Evolutionary conservation across 78 protist genomes (phyloP).

Genomic region (Speleostelium caveatum): DNA sequence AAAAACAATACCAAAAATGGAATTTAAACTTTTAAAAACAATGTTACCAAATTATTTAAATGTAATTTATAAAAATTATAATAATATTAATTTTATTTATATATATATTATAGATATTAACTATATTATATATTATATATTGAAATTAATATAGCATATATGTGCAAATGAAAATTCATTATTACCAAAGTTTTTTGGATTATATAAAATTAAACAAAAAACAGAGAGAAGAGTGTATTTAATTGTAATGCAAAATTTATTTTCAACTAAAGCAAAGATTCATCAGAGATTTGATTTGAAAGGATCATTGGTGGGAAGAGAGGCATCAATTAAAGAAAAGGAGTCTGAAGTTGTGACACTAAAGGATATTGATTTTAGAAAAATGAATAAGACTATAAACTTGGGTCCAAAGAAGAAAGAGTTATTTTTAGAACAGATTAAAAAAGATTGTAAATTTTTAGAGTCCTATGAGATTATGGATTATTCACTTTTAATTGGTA

Average conservation of each 20-base stretch:
- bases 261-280: constrained; percentile 70
- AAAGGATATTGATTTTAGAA: constrained; percentile 53
- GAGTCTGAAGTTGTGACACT: neutral
- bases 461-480: constrained; percentile 25
- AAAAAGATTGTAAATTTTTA: constrained; percentile 26
- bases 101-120: neutral
- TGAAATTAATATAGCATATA: constrained; percentile 52
- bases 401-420: neutral
- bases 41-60: constrained; percentile 87
- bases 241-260: constrained; percentile 48
- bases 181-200: constrained; percentile 19
- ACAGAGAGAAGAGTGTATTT: constrained; percentile 88
- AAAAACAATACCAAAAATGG: constrained; percentile 94
- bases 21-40: constrained; percentile 82
- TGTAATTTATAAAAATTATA: neutral
- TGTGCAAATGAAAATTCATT: constrained; percentile 49
- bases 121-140: too few species aligned
- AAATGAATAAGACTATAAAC: neutral
- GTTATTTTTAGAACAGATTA: constrained; percentile 13
- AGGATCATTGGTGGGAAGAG: constrained; percentile 62
- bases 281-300: constrained; percentile 91
- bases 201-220: constrained; percentile 66
- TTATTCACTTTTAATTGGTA: constrained; percentile 35
- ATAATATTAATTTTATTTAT: neutral
- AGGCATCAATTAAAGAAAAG: neutral